Conservation (phyloP, 2,329 filamentous ascomycete genomes). For the Emericellopsis atlantica region DNA sequence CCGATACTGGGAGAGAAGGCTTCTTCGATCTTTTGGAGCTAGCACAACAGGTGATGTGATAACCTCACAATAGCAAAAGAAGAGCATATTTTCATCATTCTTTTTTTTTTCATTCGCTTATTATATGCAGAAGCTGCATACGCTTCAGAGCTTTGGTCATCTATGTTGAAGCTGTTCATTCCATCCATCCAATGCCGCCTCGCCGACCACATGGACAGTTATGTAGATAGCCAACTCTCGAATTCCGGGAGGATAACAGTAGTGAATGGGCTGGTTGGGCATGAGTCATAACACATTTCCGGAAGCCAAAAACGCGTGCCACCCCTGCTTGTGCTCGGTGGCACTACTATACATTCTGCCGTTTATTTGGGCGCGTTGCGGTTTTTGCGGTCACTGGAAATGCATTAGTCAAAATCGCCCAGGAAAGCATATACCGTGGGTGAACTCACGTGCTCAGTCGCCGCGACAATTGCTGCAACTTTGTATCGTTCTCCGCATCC, state of each 20-base stretch:
- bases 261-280: neutral
- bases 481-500: constrained; percentile 86
- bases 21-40: constrained; percentile 57
- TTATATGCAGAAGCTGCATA: neutral
- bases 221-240: too few relatives aligned
- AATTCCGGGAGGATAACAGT: too few relatives aligned
- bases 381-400: constrained; percentile 2
- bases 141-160: constrained; percentile 1
- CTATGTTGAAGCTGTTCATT: neutral
- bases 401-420: neutral
- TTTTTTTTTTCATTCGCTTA: neutral
- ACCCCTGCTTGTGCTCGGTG: neutral
- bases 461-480: constrained; percentile 74
- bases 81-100: neutral
- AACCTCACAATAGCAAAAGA: neutral
- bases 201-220: too few relatives aligned
- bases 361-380: constrained; percentile 1
- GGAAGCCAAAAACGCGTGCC: neutral
- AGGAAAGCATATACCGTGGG: neutral
- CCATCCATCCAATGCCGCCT: neutral
- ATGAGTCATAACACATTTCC: neutral
- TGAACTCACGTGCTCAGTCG: constrained; percentile 82
- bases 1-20: constrained; percentile 35
- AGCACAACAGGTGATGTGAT: constrained; percentile 40
- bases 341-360: neutral